Evolutionary conservation across 306 rosid genomes (phyloP), one percentile per base, ranked within the genome.

Genomic region (Urtica urens): DNA sequence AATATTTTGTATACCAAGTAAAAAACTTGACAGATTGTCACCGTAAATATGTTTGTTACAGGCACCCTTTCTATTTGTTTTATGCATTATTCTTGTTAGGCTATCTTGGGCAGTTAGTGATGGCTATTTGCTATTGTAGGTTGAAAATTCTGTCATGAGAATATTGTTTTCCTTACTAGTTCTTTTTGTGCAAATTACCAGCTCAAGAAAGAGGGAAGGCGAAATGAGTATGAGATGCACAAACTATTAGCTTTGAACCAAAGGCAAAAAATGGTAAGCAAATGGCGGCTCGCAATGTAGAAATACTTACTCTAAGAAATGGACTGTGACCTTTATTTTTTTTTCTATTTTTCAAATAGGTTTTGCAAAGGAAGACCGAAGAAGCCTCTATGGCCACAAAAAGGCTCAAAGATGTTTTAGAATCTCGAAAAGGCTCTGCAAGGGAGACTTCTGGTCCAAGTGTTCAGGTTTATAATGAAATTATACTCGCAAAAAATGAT

Each of bases 141-240:
- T n/a, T n/a, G n/a, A n/a, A n/a, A n/a, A n/a, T n/a, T n/a, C n/a
- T n/a, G n/a, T n/a, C n/a, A 18, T 17, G 1, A 17, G 18, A 10
- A 17, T 6, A 41, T 5, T 3, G 17, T 3, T 12, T 38, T 42
- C 21, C 48, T 42, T 11, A 45, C 14, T 3, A 35, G 12, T 21
- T 19, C 24, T 67, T 43, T 65, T 41, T 67, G 46, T 65, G 55
- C 62, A 45, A 50, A 57, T 60, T 38, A 38, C 53, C 95, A 92
- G 99, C 99, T 92, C 38, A 85, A 85, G 74, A 92, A 85, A 74
- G 99, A 85, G 65, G 99, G 99, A 43, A 77, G 94, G 59, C 82
- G 94, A 78, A 92, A 82, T 24, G 99, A 92, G 66, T 85, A 85
- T 30, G 99, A 92, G 79, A 85, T 82, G 96, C 99, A 82, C 53